These are phyloP conservation scores for Aspergillus phoenicis DNA, from an alignment of 2,329 filamentous ascomycete genomes.

Conservation along the genomic window DNA sequence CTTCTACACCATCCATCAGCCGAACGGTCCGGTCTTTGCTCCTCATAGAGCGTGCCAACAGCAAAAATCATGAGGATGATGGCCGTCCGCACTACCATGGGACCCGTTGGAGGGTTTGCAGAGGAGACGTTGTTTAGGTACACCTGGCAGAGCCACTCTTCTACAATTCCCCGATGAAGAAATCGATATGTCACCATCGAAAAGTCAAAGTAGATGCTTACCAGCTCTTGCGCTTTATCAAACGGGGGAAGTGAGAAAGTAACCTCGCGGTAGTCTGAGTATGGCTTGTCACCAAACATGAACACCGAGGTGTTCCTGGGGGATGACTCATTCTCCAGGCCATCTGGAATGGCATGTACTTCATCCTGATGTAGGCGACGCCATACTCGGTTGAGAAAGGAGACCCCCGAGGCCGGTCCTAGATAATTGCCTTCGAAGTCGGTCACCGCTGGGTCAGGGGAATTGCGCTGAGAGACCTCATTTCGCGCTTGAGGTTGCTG, in stretches of 20 bases:
- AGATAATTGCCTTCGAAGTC: slow-evolving; percentile 59
- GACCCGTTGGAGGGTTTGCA: slow-evolving; percentile 41
- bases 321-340: slow-evolving; percentile 32
- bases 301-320: slow-evolving; percentile 50
- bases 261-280: slow-evolving; percentile 40
- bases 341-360: slow-evolving; percentile 34
- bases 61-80: slow-evolving; percentile 55
- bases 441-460: slow-evolving; percentile 51
- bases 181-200: slow-evolving; percentile 64
- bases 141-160: slow-evolving; percentile 48
- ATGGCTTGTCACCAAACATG: slow-evolving; percentile 56
- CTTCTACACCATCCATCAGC: slow-evolving; percentile 32
- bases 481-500: slow-evolving; percentile 12
- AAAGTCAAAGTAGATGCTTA: slow-evolving; percentile 62
- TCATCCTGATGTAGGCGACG: slow-evolving; percentile 63
- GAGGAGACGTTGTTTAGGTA: slow-evolving; percentile 45
- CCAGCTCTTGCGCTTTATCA: slow-evolving; percentile 45
- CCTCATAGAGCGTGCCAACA: slow-evolving; percentile 50
- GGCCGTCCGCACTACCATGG: slow-evolving; percentile 51
- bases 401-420: slow-evolving; percentile 55
- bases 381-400: slow-evolving; percentile 68
- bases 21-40: slow-evolving; percentile 39
- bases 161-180: slow-evolving; percentile 57
- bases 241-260: slow-evolving; percentile 45
- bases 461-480: slow-evolving; percentile 35